Evolutionary conservation across 768 basidiomycete species (phyloP).

Genomic region (Suillus lakei): DNA sequence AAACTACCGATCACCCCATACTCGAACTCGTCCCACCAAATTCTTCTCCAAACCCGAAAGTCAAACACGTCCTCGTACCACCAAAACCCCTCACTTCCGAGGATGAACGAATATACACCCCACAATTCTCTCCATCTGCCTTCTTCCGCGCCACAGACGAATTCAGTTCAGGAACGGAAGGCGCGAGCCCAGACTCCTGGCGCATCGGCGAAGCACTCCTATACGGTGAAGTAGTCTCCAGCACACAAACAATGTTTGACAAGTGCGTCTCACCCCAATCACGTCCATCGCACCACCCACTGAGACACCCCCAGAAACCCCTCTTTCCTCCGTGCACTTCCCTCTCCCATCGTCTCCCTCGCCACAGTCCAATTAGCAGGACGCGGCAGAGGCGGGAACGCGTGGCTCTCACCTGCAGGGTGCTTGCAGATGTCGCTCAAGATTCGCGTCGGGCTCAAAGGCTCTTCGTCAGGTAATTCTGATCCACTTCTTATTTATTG

Average conservation of each 20-base stretch:
- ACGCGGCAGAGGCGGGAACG: slow-evolving; percentile 85
- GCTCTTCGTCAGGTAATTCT: slow-evolving; percentile 12
- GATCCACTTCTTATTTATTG: too few species aligned
- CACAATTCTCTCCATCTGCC: slow-evolving; percentile 67
- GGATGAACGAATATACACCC: slow-evolving; percentile 49
- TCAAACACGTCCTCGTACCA: slow-evolving; percentile 60
- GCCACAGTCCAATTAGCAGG: slow-evolving; percentile 89
- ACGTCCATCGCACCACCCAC: background rate
- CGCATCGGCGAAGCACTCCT: slow-evolving; percentile 78
- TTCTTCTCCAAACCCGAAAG: slow-evolving; percentile 40
- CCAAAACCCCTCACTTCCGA: slow-evolving; percentile 51
- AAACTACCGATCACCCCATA: slow-evolving; percentile 21
- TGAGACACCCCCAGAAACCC: slow-evolving; percentile 65
- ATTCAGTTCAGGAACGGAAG: slow-evolving; percentile 31
- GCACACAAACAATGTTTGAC: slow-evolving; percentile 94
- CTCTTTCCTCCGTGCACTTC: slow-evolving; percentile 66
- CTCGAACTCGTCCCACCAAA: slow-evolving; percentile 27
- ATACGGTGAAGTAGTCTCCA: slow-evolving; percentile 90
- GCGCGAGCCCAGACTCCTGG: slow-evolving; percentile 41
- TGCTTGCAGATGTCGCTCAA: slow-evolving; percentile 71
- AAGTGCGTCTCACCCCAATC: slow-evolving; percentile 56
- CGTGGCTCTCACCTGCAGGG: slow-evolving; percentile 92
- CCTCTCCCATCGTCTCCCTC: slow-evolving; percentile 78
- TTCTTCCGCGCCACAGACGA: slow-evolving; percentile 62
- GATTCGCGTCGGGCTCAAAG: slow-evolving; percentile 26